Conservation (phyloP, 768 basidiomycete genomes). For the Hygrocybe coccinea region DNA sequence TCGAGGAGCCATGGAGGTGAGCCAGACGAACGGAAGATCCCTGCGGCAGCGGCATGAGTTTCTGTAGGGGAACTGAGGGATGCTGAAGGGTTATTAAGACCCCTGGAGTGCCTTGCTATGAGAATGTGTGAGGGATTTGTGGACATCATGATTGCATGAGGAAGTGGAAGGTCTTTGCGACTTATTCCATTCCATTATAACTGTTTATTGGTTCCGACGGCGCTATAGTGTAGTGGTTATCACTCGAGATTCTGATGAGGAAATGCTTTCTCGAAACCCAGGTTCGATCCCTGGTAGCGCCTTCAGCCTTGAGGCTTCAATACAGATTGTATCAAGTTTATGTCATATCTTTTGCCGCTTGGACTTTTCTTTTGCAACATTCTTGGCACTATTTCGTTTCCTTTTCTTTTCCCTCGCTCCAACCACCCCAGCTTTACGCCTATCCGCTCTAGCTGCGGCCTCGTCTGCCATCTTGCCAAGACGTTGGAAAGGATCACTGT, state of each 20-base stretch:
- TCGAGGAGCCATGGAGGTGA: constrained; percentile 79
- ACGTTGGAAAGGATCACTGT: constrained; percentile 23
- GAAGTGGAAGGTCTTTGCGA: neutral
- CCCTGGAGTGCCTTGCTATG: constrained; percentile 80
- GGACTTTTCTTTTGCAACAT: neutral
- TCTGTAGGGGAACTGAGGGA: constrained; percentile 81
- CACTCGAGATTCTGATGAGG: constrained; percentile 42
- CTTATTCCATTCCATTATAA: neutral
- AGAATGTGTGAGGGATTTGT: constrained; percentile 85
- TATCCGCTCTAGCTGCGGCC: constrained; percentile 15
- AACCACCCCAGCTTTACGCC: constrained; percentile 24
- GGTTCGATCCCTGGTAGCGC: constrained; percentile 46
- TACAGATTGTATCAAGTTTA: no score
- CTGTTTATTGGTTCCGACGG: constrained; percentile 8
- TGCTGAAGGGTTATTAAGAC: constrained; percentile 69
- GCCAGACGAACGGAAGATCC: constrained; percentile 76
- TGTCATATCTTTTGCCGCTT: constrained; percentile 6
- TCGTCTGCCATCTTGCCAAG: constrained; percentile 27
- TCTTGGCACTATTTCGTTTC: neutral
- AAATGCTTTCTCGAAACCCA: constrained; percentile 36
- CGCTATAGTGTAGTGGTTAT: constrained; percentile 40
- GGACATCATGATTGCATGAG: constrained; percentile 38
- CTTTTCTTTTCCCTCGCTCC: constrained; percentile 8
- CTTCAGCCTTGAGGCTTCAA: no score
- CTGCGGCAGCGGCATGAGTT: constrained; percentile 82